Percentiles rank a stretch among this genome's conserved stretches.
These are phyloP conservation scores for Carex myosuroides DNA, from an alignment of 176 grass and related monocot species.

Conservation along the genomic window DNA sequence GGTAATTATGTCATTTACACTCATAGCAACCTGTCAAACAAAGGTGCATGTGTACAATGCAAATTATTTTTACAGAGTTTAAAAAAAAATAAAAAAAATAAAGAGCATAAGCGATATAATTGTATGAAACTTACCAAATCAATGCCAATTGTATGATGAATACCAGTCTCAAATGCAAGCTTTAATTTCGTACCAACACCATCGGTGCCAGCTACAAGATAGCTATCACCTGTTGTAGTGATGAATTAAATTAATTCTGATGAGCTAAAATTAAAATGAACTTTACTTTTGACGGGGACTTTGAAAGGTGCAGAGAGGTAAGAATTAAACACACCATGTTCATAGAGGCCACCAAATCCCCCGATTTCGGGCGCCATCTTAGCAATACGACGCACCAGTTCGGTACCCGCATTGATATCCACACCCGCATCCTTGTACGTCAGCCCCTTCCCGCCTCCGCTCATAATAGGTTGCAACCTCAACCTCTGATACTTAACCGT, in stretches of 20 bases:
- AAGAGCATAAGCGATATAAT: neutral
- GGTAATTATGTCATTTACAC: conserved; percentile 94
- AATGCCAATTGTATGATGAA: conserved; percentile 92
- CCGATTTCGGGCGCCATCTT: conserved; percentile 80
- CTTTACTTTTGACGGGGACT: neutral
- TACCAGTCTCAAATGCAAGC: conserved; percentile 93
- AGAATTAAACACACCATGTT: conserved; percentile 36
- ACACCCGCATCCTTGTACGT: conserved; percentile 83
- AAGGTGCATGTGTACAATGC: neutral
- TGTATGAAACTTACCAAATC: conserved; percentile 50
- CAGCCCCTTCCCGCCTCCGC: conserved; percentile 16
- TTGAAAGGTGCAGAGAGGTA: neutral
- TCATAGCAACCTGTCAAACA: conserved; percentile 77
- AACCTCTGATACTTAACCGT: neutral
- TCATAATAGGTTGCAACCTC: conserved; percentile 11
- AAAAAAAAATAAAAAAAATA: neutral
- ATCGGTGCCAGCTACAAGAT: conserved; percentile 76
- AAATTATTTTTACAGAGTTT: neutral
- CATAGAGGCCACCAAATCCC: conserved; percentile 81
- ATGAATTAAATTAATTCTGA: neutral
- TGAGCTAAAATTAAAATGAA: neutral
- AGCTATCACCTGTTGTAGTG: conserved; percentile 49
- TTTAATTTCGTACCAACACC: conserved; percentile 96
- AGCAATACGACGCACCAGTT: conserved; percentile 72
- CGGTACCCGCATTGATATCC: conserved; percentile 78